These are phyloP conservation scores for Lipomyces anomalus DNA, from an alignment of 805 yeast genomes.

Conservation along the genomic window DNA sequence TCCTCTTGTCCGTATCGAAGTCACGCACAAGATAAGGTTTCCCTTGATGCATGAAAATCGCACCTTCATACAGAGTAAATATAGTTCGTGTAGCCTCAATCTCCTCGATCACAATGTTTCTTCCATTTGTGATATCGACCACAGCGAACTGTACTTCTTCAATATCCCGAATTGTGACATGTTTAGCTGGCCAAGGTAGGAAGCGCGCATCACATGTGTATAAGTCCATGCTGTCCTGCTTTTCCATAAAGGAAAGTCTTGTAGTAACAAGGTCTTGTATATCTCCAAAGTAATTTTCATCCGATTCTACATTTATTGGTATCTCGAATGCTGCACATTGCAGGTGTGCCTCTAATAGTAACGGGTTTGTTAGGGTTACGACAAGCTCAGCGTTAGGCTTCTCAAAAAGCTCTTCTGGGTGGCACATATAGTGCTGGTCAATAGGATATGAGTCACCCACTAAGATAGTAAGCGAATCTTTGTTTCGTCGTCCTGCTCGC, in stretches of 20 bases:
- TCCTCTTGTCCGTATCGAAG: conserved; percentile 69
- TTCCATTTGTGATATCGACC: conserved; percentile 75
- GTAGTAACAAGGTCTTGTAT: conserved; percentile 35
- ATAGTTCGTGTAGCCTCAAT: conserved; percentile 84
- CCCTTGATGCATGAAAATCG: conserved; percentile 91
- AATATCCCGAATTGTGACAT: conserved; percentile 73
- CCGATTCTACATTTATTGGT: conserved; percentile 55
- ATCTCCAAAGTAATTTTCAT: conserved; percentile 52
- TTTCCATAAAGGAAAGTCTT: conserved; percentile 32
- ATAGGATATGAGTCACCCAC: conserved; percentile 80
- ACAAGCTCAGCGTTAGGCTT: conserved; percentile 53
- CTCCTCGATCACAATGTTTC: conserved; percentile 77
- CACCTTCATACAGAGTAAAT: conserved; percentile 82
- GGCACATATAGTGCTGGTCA: conserved; percentile 74
- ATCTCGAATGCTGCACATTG: conserved; percentile 92
- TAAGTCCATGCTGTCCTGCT: conserved; percentile 35
- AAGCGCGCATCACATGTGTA: conserved; percentile 54
- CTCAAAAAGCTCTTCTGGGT: conserved; percentile 55
- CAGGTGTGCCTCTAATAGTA: conserved; percentile 72
- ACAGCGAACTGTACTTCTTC: conserved; percentile 82
- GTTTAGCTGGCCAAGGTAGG: conserved; percentile 75
- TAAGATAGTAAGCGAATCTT: conserved; percentile 77
- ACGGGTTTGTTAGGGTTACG: conserved; percentile 53
- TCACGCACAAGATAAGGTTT: conserved; percentile 79
- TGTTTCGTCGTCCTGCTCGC: conserved; percentile 85